A percentile compares a stretch with the other conserved stretches of the same genome.
These are phyloP conservation scores for Senecio squalidus DNA, from an alignment of 140 eudicot genomes.

Conservation along the genomic window DNA sequence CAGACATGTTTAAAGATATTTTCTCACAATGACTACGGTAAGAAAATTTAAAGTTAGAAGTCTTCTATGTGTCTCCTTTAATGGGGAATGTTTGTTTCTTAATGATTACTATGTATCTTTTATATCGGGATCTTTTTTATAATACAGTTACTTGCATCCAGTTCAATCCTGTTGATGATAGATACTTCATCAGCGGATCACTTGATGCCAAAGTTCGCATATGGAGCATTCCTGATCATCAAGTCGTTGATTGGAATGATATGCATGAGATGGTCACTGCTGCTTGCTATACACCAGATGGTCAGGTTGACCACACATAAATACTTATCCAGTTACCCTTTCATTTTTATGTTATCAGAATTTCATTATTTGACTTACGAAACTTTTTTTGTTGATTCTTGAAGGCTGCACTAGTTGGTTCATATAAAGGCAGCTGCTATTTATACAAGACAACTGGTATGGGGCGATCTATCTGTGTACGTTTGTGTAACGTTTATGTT, in stretches of 20 bases:
- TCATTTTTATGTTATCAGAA: not conserved
- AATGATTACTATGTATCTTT: not conserved
- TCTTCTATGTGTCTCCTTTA: not conserved
- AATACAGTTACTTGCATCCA: conserved; percentile 95
- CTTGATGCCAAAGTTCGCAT: conserved; percentile 95
- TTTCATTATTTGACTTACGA: conserved; percentile 23
- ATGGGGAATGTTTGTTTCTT: not conserved
- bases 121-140: not conserved
- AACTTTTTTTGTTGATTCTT: conserved; percentile 31
- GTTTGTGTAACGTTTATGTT: not conserved
- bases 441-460: conserved; percentile 75
- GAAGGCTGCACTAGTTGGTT: conserved; percentile 97
- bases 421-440: conserved; percentile 95
- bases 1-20: conserved; percentile 83
- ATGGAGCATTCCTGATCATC: conserved; percentile 91
- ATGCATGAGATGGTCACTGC: conserved; percentile 99
- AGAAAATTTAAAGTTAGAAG: conserved; percentile 1
- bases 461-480: conserved; percentile 9
- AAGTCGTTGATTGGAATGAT: conserved; percentile 98
- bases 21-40: conserved; percentile 97
- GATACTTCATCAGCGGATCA: conserved; percentile 96
- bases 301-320: conserved; percentile 71
- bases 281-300: conserved; percentile 98
- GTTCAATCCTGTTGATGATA: conserved; percentile 94
- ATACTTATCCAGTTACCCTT: conserved; percentile 2